Conservation (phyloP, 164 flowering plant species). For the Magnolia kwangsiensis region DNA sequence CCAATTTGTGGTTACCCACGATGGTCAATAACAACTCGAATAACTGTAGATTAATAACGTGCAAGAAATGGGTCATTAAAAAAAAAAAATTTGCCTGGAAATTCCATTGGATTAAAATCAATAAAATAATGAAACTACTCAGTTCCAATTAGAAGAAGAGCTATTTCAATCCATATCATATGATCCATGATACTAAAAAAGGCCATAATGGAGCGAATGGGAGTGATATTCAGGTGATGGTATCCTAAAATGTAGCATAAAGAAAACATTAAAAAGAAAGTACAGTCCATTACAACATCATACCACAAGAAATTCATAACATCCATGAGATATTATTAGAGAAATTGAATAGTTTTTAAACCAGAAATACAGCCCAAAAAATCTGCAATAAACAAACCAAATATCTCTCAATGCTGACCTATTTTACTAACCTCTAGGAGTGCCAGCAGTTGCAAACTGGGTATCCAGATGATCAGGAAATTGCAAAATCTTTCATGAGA, state of each 20-base stretch:
- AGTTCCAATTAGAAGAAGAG: background rate
- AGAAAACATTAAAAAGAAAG: background rate
- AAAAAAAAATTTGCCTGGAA: background rate
- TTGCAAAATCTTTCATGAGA: too few relatives aligned
- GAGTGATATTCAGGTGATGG: background rate
- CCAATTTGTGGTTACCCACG: constrained; percentile 57
- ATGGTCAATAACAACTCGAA: constrained; percentile 84
- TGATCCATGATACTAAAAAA: background rate
- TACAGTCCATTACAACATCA: background rate
- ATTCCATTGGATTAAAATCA: background rate
- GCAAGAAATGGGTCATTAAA: background rate
- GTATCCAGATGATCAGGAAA: too few relatives aligned
- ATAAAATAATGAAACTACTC: background rate
- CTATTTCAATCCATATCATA: background rate
- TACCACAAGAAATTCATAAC: background rate
- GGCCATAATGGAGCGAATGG: background rate
- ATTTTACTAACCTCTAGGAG: too few relatives aligned
- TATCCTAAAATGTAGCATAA: background rate
- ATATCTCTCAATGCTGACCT: background rate
- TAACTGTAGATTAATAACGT: constrained; percentile 42
- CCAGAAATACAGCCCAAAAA: background rate
- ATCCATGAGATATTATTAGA: background rate
- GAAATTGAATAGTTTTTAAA: background rate
- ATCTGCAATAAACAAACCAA: background rate
- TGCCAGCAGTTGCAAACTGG: too few relatives aligned